Percentiles rank a stretch among this genome's conserved stretches.
phyloP scores from a whole-genome alignment of 441 rosid genomes.

The Daphne laureola region DNA sequence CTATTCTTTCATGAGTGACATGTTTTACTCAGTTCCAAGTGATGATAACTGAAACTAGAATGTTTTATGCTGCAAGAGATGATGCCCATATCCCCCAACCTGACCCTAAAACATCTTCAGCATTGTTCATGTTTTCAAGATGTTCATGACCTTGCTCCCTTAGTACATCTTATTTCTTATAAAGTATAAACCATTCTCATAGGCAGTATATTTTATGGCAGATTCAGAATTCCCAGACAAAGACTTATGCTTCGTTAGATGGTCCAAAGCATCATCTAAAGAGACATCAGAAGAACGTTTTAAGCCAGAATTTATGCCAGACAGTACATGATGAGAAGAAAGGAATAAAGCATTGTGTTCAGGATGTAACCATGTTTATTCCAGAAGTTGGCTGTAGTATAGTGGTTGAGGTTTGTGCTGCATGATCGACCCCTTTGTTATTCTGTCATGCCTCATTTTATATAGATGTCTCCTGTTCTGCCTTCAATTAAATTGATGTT shows the following conservation, averaged over 20 bases:
- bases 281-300: slow-evolving; percentile 30
- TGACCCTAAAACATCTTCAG: too few species aligned
- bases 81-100: too few species aligned
- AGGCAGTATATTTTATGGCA: slow-evolving; percentile 12
- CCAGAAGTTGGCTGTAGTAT: slow-evolving; percentile 17
- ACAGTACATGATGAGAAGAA: slow-evolving; percentile 37
- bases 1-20: too few species aligned
- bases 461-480: slow-evolving; percentile 4
- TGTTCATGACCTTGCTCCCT: slow-evolving; percentile 3
- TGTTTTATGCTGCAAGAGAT: too few species aligned
- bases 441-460: too few species aligned
- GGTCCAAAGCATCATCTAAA: slow-evolving; percentile 21
- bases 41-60: too few species aligned
- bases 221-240: slow-evolving; percentile 8
- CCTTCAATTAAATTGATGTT: slow-evolving; percentile 2
- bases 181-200: slow-evolving; percentile 20
- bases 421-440: background rate
- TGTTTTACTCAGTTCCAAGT: too few species aligned
- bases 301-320: slow-evolving; percentile 37
- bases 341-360: slow-evolving; percentile 40
- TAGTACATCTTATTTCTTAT: slow-evolving; percentile 15
- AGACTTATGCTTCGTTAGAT: slow-evolving; percentile 16
- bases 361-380: slow-evolving; percentile 29
- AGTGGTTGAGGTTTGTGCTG: slow-evolving; percentile 34
- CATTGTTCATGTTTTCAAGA: too few species aligned